Conservation (phyloP, 805 yeast species). For the Wickerhamiella lipophila region DNA sequence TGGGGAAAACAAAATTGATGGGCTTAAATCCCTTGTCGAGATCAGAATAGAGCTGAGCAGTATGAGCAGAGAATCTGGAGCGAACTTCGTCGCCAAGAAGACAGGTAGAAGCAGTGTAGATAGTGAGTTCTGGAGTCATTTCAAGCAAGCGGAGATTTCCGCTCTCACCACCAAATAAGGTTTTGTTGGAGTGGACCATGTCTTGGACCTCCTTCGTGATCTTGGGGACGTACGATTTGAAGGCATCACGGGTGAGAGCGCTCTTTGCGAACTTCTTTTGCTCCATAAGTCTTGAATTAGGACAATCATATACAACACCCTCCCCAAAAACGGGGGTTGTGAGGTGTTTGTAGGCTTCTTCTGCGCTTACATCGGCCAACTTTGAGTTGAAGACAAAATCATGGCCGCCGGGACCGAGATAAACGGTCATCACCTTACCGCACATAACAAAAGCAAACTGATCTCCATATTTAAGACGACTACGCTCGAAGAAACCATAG, state of each 20-base stretch:
- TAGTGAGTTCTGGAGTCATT: conserved; percentile 88
- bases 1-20: conserved; percentile 86
- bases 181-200: conserved; percentile 38
- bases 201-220: conserved; percentile 63
- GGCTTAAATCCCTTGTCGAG: conserved; percentile 96
- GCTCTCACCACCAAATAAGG: conserved; percentile 26
- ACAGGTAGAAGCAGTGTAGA: conserved; percentile 89
- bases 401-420: conserved; percentile 94
- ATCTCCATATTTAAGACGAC: conserved; percentile 80
- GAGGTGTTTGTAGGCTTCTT: conserved; percentile 86
- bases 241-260: conserved; percentile 75
- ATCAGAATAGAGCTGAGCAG: conserved; percentile 77
- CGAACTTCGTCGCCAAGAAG: conserved; percentile 88
- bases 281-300: conserved; percentile 89
- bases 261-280: conserved; percentile 93
- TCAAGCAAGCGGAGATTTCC: conserved; percentile 42
- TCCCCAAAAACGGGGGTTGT: conserved; percentile 99
- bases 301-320: conserved; percentile 95
- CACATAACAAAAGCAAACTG: conserved; percentile 79
- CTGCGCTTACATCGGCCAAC: conserved; percentile 82
- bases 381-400: conserved; percentile 90
- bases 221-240: conserved; percentile 74
- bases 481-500: conserved; percentile 69
- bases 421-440: conserved; percentile 90
- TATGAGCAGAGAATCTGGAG: conserved; percentile 61